These are phyloP conservation scores for Phlyctochytrium planicorne DNA, from an alignment of 192 early-diverging fungal genomes.

Conservation along the genomic window DNA sequence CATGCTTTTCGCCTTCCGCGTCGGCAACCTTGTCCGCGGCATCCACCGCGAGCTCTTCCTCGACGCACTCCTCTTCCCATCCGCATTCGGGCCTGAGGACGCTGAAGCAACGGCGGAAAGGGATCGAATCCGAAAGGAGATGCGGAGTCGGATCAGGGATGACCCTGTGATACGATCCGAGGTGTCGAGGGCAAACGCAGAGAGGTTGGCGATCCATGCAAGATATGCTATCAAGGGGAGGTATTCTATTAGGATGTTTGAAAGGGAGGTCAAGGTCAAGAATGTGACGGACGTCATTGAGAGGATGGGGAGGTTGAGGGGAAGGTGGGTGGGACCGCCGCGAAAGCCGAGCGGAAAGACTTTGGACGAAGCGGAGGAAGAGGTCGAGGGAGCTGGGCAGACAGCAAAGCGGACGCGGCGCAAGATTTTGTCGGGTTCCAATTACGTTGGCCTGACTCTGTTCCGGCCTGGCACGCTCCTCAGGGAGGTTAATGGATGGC, in stretches of 20 bases:
- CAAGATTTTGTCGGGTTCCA: no score
- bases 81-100: neutral
- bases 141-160: neutral
- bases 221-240: slow-evolving; percentile 5
- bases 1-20: slow-evolving; percentile 53
- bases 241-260: neutral
- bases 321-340: neutral
- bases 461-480: neutral
- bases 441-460: neutral
- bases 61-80: slow-evolving; percentile 31
- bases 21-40: slow-evolving; percentile 47
- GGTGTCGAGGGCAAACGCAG: neutral
- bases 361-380: no score
- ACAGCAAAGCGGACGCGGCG: no score
- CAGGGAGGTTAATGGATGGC: neutral
- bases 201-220: neutral
- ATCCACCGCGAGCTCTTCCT: slow-evolving; percentile 53
- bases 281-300: neutral
- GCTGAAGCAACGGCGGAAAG: neutral
- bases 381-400: neutral
- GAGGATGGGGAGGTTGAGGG: neutral
- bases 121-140: neutral
- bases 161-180: neutral
- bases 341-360: no score
- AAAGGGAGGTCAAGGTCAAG: neutral